Conservation (phyloP, 805 yeast species). For the Suhomyces faveliae region DNA sequence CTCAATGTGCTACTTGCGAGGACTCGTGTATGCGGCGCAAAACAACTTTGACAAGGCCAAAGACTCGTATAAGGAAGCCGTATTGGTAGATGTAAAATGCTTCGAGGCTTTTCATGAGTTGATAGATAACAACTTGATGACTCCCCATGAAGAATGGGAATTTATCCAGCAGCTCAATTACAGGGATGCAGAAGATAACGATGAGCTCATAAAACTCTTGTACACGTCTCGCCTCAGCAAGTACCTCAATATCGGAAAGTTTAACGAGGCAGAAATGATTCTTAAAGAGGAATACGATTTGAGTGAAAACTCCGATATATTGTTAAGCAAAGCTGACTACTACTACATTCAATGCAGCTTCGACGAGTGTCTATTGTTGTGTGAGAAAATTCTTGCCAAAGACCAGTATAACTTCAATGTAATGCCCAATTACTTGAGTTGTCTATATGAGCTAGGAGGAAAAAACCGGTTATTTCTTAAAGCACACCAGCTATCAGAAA, state of each 20-base stretch:
- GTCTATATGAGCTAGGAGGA: constrained; percentile 81
- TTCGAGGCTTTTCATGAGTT: constrained; percentile 88
- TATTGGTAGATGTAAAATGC: constrained; percentile 84
- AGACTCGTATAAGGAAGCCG: constrained; percentile 83
- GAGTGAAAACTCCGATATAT: constrained; percentile 65
- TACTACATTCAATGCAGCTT: constrained; percentile 75
- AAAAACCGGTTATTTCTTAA: constrained; percentile 74
- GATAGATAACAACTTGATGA: constrained; percentile 65
- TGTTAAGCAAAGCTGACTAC: constrained; percentile 66
- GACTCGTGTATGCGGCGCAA: constrained; percentile 76
- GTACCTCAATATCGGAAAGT: constrained; percentile 56
- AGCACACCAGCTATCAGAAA: constrained; percentile 84
- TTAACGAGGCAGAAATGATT: constrained; percentile 63
- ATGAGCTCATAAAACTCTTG: constrained; percentile 72
- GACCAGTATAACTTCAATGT: constrained; percentile 74
- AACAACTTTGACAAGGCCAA: constrained; percentile 85
- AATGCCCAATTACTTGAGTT: constrained; percentile 76
- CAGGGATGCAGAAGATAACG: constrained; percentile 72
- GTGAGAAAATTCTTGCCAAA: constrained; percentile 55
- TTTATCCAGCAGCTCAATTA: constrained; percentile 63
- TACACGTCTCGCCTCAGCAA: constrained; percentile 78
- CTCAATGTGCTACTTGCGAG: constrained; percentile 81
- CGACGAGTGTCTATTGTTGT: constrained; percentile 68
- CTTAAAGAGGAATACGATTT: constrained; percentile 72
- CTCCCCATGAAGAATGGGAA: constrained; percentile 88